phyloP scores from a whole-genome alignment of 2,329 filamentous ascomycete species.

The Ceratocystis alfenasii region DNA sequence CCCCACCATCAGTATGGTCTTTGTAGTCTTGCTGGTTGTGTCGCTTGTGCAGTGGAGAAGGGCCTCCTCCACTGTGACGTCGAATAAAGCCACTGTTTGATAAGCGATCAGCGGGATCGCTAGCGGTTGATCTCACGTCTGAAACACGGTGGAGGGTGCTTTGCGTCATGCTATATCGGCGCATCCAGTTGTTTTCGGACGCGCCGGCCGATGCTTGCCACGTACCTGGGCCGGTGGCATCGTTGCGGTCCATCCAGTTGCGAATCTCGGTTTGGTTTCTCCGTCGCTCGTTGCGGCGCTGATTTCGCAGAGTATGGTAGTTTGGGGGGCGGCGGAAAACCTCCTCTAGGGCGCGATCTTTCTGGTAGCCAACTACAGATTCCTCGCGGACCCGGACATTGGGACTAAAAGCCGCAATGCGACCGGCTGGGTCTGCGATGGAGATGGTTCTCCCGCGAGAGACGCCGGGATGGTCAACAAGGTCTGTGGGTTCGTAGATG shows the following conservation, averaged over 20 bases:
- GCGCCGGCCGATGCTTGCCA: constrained; percentile 14
- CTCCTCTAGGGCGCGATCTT: constrained; percentile 80
- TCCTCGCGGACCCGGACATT: constrained; percentile 64
- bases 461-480: constrained; percentile 59
- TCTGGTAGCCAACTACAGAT: constrained; percentile 77
- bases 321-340: constrained; percentile 70
- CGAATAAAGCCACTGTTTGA: constrained; percentile 38
- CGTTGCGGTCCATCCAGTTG: constrained; percentile 75
- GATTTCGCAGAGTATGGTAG: constrained; percentile 46
- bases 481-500: constrained; percentile 71
- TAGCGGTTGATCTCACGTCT: constrained; percentile 48
- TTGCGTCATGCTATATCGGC: constrained; percentile 42
- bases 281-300: constrained; percentile 50
- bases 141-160: constrained; percentile 41
- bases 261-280: constrained; percentile 73
- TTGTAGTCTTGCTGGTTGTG: constrained; percentile 38
- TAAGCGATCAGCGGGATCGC: constrained; percentile 51
- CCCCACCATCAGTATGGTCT: constrained; percentile 59
- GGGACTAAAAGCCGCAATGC: constrained; percentile 60
- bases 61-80: constrained; percentile 20
- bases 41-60: constrained; percentile 26
- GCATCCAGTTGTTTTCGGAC: constrained; percentile 36
- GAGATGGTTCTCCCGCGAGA: constrained; percentile 40
- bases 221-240: constrained; percentile 33
- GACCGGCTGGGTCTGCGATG: constrained; percentile 44